Base-by-base conservation (phyloP, 2,329 filamentous ascomycete genomes). In the Diaporthe velutina region DNA sequence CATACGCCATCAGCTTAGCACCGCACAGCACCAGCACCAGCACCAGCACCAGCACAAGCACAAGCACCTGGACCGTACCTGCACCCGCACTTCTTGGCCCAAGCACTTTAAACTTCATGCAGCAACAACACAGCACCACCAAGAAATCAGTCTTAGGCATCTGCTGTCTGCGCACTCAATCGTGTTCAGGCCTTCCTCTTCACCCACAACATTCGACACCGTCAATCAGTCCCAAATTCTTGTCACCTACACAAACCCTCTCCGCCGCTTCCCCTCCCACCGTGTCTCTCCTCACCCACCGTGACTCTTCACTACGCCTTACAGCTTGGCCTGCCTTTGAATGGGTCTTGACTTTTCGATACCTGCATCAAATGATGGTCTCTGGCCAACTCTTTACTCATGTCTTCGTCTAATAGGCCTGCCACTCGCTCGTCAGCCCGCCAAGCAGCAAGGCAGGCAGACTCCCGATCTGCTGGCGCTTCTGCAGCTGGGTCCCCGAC, bases 401-500 rank as follows among this genome's bases (percentile, higher is more conserved):
- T 98, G 95, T 95, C 94, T 91, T 88, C 64, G n/a, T 68, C 92
- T 91, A 98, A 96, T 67, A 76, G 73, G 61, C 73, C 73, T 94
- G 93, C 97, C 82, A 98, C 96, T 89, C 95, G 96, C 89, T 97
- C 96, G 82, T 93, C 96, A 85, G 94, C 96, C 88, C 95, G 95
- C 89, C 93, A 95, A 91, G 94, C 94, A 88, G 93, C 94, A 83
- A 91, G 85, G 82, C 88, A 87, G 82, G 86, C 87, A 85, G 86
- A 85, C 79, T 85, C 87, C 61, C 83, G 82, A 77, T 81, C 80
- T 81, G 82, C 85, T 80, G 78, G 84, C 79, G 77, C 84, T 77
- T 79, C 83, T 78, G 83, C 86, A 72, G 78, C 82, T 79, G 78
- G 81, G 73, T 81, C 83, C 79, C 81, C 86, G 78, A 82, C 85